These are phyloP conservation scores for Ophiorrhiza pumila DNA, from an alignment of 257 asterid genomes.

Conservation along the genomic window DNA sequence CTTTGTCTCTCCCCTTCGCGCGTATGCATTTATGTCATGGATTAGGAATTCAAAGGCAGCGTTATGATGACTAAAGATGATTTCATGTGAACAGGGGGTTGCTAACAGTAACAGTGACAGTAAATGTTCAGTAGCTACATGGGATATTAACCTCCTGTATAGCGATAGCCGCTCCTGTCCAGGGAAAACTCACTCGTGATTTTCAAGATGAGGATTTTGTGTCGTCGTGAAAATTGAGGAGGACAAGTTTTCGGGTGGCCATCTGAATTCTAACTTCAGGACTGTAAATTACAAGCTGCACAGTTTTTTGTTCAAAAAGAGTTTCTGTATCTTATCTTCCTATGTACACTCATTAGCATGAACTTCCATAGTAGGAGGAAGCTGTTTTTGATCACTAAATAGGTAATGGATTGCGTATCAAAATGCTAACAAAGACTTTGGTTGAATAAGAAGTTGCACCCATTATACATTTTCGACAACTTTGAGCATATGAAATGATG, in stretches of 20 bases:
- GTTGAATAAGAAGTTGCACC: background rate
- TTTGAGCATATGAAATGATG: background rate
- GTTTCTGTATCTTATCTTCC: background rate
- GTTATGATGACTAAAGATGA: constrained; percentile 5
- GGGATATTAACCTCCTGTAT: constrained; percentile 3
- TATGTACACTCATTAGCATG: constrained; percentile 13
- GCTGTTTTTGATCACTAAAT: background rate
- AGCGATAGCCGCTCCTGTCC: background rate
- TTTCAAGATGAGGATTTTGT: constrained; percentile 12
- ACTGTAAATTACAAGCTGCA: constrained; percentile 23
- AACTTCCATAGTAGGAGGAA: constrained; percentile 2
- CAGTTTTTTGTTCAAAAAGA: constrained; percentile 19
- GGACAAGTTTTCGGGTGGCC: background rate
- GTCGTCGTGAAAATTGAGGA: background rate
- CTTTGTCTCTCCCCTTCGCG: background rate
- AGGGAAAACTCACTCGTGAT: background rate
- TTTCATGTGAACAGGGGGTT: constrained; percentile 35
- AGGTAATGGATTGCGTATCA: constrained; percentile 4
- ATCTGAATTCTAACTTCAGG: constrained; percentile 5
- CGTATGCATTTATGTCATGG: background rate
- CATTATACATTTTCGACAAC: background rate
- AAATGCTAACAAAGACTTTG: constrained; percentile 1
- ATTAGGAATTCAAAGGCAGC: background rate
- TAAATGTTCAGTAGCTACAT: constrained; percentile 1
- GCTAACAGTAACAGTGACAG: constrained; percentile 16